Evolutionary conservation across 2,329 filamentous ascomycete species (phyloP), one percentile per base, ranked within the genome.

Genomic region (Ascochyta koolunga): DNA sequence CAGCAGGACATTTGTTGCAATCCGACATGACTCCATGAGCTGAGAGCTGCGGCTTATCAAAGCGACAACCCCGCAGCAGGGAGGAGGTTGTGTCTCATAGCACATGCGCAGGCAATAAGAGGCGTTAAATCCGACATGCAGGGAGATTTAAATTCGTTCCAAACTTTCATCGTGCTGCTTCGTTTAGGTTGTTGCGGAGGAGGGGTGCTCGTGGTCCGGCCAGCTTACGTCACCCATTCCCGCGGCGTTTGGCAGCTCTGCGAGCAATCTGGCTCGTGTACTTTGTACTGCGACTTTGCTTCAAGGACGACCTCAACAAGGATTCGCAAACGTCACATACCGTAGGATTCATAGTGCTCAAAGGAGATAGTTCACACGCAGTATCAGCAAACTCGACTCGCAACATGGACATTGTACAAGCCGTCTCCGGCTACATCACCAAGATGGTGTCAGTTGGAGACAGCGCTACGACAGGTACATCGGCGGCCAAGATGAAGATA

Each of bases 401-500:
- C 55, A 57, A 37, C 66, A 99, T 99, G 95, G 95, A 99, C 73
- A 87, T 98, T 69, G 90, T 96, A 59, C 89, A 96, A 74, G 91
- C 93, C 64, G 88, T 97, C 72, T 89, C 93, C 68, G 90, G 91
- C 78, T 99, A 99, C 82, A 89, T 99, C 82, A 89, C 89, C 75
- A 96, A 93, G 84, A 96, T 99, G 86, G 88, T 98, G 75, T 89
- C 91, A 62, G 86, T 86, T 62, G 90, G 90, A 70, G 92, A 96
- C 78, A 82, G 80, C 70, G 81, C 86, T 65, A 81, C 86, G 43
- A 80, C 86, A 50, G 84, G 85, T 56, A 83, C 86, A 38, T 82
- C 88, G 44, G 88, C 90, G 19, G 85, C 90, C 36, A 98, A 97
- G 81, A 99, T 99, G 95, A 99, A 99, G 86, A 95, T 98, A 57